Evolutionary conservation across 2,329 filamentous ascomycete genomes (phyloP).

Genomic region (Scedosporium boydii): DNA sequence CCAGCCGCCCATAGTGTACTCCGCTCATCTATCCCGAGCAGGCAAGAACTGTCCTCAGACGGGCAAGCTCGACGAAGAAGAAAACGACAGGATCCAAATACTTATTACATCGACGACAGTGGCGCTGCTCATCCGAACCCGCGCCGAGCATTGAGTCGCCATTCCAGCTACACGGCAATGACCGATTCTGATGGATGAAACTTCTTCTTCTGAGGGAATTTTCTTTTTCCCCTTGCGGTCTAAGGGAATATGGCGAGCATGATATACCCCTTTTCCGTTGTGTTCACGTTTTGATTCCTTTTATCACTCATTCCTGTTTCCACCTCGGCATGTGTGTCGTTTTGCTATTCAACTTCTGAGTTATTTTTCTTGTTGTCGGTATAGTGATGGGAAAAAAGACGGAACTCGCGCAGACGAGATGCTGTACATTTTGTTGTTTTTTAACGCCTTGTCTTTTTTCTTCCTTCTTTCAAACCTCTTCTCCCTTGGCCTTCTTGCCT

Average conservation of each 20-base stretch:
- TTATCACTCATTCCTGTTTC: background rate
- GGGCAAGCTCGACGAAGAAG: too few species aligned
- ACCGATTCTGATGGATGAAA: too few species aligned
- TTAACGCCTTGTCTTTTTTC: slow-evolving; percentile 12
- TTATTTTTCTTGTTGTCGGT: too few species aligned
- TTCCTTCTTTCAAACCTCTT: slow-evolving; percentile 3
- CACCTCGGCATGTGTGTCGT: background rate
- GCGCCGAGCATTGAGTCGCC: too few species aligned
- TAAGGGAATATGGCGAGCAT: slow-evolving; percentile 8
- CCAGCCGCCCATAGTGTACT: background rate
- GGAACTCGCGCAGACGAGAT: too few species aligned
- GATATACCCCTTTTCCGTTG: background rate
- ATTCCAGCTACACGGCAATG: too few species aligned
- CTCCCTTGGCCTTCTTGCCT: slow-evolving; percentile 2
- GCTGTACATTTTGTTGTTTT: slow-evolving; percentile 6
- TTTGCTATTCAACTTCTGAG: background rate
- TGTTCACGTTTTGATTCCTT: background rate
- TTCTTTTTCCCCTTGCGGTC: slow-evolving; percentile 2
- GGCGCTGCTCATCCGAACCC: too few species aligned
- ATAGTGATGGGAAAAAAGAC: too few species aligned
- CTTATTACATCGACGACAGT: too few species aligned
- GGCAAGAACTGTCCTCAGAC: too few species aligned
- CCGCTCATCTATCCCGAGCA: background rate
- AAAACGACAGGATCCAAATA: too few species aligned
- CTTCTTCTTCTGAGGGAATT: slow-evolving; percentile 2